These are phyloP conservation scores for Lagenaria siceraria DNA, from an alignment of 306 rosid species.

Conservation along the genomic window DNA sequence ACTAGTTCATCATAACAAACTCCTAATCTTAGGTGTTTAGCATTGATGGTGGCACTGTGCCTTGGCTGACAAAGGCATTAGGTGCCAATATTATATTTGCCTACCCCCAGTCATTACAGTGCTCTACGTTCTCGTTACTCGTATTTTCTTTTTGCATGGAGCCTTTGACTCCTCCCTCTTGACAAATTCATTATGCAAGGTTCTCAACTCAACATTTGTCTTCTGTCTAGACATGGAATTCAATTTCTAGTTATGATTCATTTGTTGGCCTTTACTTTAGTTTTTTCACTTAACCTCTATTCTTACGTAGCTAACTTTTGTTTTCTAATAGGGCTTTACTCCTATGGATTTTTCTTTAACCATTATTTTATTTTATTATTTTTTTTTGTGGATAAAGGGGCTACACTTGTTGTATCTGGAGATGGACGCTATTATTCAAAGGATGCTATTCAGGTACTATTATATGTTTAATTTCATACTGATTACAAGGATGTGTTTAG, in stretches of 20 bases:
- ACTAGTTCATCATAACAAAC: neutral
- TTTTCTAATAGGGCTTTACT: neutral
- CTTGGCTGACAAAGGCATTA: neutral
- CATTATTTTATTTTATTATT: too few relatives aligned
- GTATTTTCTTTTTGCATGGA: neutral
- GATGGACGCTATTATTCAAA: constrained; percentile 95
- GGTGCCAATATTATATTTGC: neutral
- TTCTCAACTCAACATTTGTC: neutral
- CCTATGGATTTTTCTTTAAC: neutral
- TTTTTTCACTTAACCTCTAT: neutral
- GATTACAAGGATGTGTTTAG: neutral
- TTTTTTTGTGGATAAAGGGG: constrained; percentile 38
- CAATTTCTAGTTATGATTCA: neutral
- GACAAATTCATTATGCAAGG: neutral
- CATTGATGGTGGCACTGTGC: neutral
- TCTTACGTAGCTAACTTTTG: neutral
- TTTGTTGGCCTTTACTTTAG: neutral
- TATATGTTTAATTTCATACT: neutral
- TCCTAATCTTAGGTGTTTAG: neutral
- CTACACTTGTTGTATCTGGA: constrained; percentile 89
- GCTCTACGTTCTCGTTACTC: neutral
- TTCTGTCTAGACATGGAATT: neutral
- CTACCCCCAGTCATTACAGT: neutral
- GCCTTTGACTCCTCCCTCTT: neutral
- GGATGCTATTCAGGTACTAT: constrained; percentile 84